Percentiles rank a stretch among this genome's conserved stretches.
phyloP scores from a whole-genome alignment of 495 filamentous ascomycete genomes.

The Annulohypoxylon stygium region DNA sequence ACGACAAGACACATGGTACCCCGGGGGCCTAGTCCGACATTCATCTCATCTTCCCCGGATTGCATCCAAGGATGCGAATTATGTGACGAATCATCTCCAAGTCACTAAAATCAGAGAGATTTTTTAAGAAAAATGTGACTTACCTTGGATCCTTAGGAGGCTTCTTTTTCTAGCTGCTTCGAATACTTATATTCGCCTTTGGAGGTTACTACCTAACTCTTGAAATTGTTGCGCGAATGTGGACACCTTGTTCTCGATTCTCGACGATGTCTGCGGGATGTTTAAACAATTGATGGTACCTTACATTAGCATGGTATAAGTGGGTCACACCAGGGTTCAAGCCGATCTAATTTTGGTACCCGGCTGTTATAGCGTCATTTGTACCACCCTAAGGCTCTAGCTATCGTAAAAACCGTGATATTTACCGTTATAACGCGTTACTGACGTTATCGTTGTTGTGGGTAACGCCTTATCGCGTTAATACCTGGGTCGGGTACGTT shows the following conservation, averaged over 20 bases:
- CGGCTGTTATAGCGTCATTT: constrained; percentile 6
- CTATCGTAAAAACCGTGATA: not conserved
- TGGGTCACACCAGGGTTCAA: constrained; percentile 16
- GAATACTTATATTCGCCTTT: not conserved
- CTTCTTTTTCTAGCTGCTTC: constrained; percentile 4
- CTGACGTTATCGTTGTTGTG: constrained; percentile 1
- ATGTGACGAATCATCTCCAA: constrained; percentile 9
- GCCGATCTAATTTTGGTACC: constrained; percentile 17
- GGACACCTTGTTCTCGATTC: constrained; percentile 1
- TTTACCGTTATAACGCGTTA: constrained; percentile 22
- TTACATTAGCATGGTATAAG: constrained; percentile 25
- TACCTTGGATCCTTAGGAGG: constrained; percentile 5
- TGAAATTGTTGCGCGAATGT: constrained; percentile 7
- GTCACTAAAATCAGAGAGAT: not conserved
- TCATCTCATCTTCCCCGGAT: constrained; percentile 12
- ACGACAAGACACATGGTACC: constrained; percentile 27
- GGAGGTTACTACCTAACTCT: not conserved
- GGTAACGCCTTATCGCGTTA: constrained; percentile 33
- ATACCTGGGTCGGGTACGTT: not conserved
- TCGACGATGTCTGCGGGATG: constrained; percentile 10
- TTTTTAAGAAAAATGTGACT: constrained; percentile 19
- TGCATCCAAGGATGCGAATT: not conserved
- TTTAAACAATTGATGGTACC: constrained; percentile 16
- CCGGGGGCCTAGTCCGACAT: not conserved
- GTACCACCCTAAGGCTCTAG: not conserved